Evolutionary conservation across 768 basidiomycete species (phyloP), one percentile per base, ranked within the genome.

Genomic region (Collybia sordida): DNA sequence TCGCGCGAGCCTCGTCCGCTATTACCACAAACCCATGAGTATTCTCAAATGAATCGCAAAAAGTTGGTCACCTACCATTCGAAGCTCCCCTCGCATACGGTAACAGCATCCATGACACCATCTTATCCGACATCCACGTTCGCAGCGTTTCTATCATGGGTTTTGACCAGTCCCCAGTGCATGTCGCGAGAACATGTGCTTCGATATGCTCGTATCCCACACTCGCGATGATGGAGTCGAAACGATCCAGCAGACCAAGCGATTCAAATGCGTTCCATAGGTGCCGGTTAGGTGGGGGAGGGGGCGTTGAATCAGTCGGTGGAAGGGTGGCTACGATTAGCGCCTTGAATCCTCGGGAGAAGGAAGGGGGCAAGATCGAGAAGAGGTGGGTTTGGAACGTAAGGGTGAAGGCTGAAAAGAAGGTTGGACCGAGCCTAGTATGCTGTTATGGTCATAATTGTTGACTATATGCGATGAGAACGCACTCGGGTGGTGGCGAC

Each of bases 171-270:
- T 81, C 78, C 2, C 77, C 82, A 8, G 79, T 68, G 60, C 88
- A 93, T 2, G 79, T 81, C 51, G 75, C 74, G 49, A 78, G 47
- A 0, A 97, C 86, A 50, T 90, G 78, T 4, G 71, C 64, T 61
- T 94, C 91, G 53, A 99, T 94, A 57, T 85, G 82, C 60, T 90
- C 88, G 55, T 93, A 93, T 23, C 91, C 90, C 3, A 94, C 86
- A 43, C 83, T 84, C 17, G 89, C 83, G 23, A 98, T 82, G 50
- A 93, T 79, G 6, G 83, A 80, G 60, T 95, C 93, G 61, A 88
- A 93, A 23, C 91, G 84, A 53, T 91, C 88, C 22, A 90, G 73
- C 7, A 96, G 72, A 3, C 89, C 90, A 0, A 96, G 78, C 1
- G 71, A 69, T 48, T 87, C 87, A 52, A 90, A 83, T 1, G 82